Conservation (phyloP, 192 early-diverging fungal genomes). For the Coemansia sp. region DNA sequence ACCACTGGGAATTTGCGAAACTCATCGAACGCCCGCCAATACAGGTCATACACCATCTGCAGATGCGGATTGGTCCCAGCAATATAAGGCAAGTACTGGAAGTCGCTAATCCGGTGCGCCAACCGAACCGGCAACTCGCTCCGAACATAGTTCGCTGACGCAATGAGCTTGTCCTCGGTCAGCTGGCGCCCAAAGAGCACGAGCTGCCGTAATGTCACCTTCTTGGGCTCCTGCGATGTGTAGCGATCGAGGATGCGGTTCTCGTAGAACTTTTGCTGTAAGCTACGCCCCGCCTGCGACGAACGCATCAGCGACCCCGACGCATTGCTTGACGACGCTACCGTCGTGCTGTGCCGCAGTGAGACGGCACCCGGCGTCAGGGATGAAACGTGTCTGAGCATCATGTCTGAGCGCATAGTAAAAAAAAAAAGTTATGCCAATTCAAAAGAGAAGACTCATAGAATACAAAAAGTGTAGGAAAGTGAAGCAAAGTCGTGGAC, state of each 20-base stretch:
- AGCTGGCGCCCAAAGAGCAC: conserved; percentile 87
- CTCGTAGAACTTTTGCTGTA: conserved; percentile 83
- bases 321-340: neutral
- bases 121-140: conserved; percentile 85
- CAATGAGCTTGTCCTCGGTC: conserved; percentile 77
- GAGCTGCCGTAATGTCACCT: conserved; percentile 87
- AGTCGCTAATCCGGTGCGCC: conserved; percentile 89
- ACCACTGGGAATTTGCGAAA: conserved; percentile 71
- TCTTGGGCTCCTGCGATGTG: conserved; percentile 68
- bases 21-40: conserved; percentile 91
- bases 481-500: too few species aligned
- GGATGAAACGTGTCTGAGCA: neutral
- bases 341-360: conserved; percentile 9
- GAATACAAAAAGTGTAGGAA: too few species aligned
- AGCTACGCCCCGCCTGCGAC: conserved; percentile 25
- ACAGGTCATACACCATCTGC: conserved; percentile 78
- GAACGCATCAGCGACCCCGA: conserved; percentile 10
- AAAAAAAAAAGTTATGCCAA: neutral
- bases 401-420: neutral
- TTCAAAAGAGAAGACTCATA: neutral
- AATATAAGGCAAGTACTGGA: conserved; percentile 90
- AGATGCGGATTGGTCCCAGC: conserved; percentile 92
- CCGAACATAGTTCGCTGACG: conserved; percentile 88
- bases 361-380: neutral
- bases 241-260: conserved; percentile 87